Conservation (phyloP, 305 asterid genomes). For the Fraxinus albicans region DNA sequence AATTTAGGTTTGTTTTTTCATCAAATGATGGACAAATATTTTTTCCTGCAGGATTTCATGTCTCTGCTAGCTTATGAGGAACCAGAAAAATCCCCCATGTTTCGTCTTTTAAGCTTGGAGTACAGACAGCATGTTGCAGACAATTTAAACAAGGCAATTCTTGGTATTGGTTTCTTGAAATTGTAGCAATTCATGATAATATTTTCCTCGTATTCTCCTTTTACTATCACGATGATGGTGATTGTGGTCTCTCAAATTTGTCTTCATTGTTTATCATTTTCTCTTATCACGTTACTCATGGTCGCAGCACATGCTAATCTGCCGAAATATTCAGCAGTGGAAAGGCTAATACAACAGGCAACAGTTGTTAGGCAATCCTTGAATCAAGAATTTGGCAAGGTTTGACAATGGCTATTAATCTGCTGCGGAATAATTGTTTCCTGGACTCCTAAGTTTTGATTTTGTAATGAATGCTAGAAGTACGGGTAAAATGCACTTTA, state of each 20-base stretch:
- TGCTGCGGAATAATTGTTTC: slow-evolving; percentile 24
- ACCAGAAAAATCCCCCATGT: slow-evolving; percentile 91
- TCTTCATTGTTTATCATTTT: background rate
- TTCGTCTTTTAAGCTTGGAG: slow-evolving; percentile 75
- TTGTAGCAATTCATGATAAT: background rate
- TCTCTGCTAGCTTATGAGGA: slow-evolving; percentile 88
- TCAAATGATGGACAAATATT: slow-evolving; percentile 2
- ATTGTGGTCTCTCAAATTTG: background rate
- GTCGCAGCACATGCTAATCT: slow-evolving; percentile 61
- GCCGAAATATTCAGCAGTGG: slow-evolving; percentile 71
- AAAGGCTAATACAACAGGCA: slow-evolving; percentile 80
- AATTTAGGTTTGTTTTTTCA: background rate
- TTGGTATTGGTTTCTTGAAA: slow-evolving; percentile 44
- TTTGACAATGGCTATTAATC: slow-evolving; percentile 37
- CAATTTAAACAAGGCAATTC: slow-evolving; percentile 77
- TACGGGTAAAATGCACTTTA: background rate
- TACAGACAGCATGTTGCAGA: slow-evolving; percentile 78
- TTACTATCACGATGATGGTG: background rate
- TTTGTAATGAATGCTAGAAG: background rate
- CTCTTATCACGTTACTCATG: slow-evolving; percentile 7
- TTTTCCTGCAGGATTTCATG: slow-evolving; percentile 67
- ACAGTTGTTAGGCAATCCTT: slow-evolving; percentile 69
- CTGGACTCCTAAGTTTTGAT: slow-evolving; percentile 14
- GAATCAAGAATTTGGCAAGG: slow-evolving; percentile 78
- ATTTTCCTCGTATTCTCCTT: slow-evolving; percentile 14